Evolutionary conservation across 2,329 filamentous ascomycete species (phyloP), one percentile per base, ranked within the genome.

Genomic region (Plectosphaerella plurivora): DNA sequence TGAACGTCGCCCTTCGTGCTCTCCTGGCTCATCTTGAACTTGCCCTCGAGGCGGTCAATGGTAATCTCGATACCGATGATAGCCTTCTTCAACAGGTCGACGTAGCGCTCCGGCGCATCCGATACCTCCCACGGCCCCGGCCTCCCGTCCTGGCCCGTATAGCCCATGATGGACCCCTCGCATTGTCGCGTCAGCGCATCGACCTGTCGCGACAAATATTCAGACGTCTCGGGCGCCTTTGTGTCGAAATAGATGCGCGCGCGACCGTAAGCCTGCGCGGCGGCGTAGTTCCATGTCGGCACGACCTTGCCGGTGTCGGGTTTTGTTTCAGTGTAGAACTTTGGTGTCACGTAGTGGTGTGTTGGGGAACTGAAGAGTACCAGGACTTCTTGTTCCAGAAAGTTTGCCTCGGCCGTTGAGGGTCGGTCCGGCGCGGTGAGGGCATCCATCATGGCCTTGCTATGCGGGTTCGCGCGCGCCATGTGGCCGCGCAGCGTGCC

Each of bases 201-300:
- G 3, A 86, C 67, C 60, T 86, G 82, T 45, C 61, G 68, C 0
- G 65, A 55, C 10, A 88, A 63, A 51, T 80, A 87, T 0, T 56
- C 54, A 0, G 63, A 60, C 0, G 81, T 79, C 20, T 75, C 71
- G 0, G 67, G 59, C 0, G 73, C 63, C 45, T 72, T 72, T 6
- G 75, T 60, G 52, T 87, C 78, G 52, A 68, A 76, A 56, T 76
- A 81, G 4, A 87, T 66, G 0, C 55, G 78, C 1, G 79, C 78
- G 2, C 65, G 73, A 1, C 85, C 85, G 58, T 87, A 87, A 0
- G 73, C 81, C 65, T 88, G 82, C 0, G 77, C 84, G 0, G 84
- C 83, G 0, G 81, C 73, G 59, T 88, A 89, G 64, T 89, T 84
- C 86, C 85, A 88, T 0, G 85, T 89, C 1, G 84, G 84, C 5